Base-by-base conservation (phyloP, 2,329 filamentous ascomycete genomes). In the Fusarium solani-melongenae region DNA sequence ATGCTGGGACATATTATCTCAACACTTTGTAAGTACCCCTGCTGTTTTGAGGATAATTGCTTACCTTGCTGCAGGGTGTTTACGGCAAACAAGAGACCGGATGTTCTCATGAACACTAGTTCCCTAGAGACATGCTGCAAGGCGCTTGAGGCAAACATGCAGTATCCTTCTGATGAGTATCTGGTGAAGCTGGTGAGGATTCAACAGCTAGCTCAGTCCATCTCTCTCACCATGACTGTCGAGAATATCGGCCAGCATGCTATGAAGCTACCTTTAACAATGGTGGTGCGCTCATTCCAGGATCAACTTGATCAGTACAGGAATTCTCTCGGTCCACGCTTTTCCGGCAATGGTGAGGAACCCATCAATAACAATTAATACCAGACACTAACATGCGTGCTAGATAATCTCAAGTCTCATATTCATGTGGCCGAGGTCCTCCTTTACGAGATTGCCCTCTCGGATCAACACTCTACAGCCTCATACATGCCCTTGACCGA, bases 1-100 rank as follows among this genome's bases (percentile, higher is more conserved):
- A 86, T 74, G 82, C 83, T 1, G 86, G 86, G 3, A 85, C 84
- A 5, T 89, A 87, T 66, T 88, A 88, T 63, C 72, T 88, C 5
- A 85, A 86, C 33, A 86, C 86, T 8, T 73, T 86, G 86, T 87
- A 67, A 75, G 85, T 80, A 3, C 2, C 33, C 10, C 33, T 14
- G 27, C 5, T 14, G 6, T 27, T 6, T 10, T 27, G 29, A 39
- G 2, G 33, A 24, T 27, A 60, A 49, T 31, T 22, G 64, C 72
- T 53, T 53, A 64, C 20, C 14, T 15, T 22, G 5, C 20, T 15
- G 12, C 53, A 85, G 83, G 6, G 81, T 85, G 29, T 85, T 86
- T 68, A 84, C 82, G 3, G 82, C 83, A 12, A 85, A 85, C 74
- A 88, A 88, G 71, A 82, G 84, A 20, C 83, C 83, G 0, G 86